phyloP scores from a whole-genome alignment of 306 rosid species.

The Quillaja saponaria region DNA sequence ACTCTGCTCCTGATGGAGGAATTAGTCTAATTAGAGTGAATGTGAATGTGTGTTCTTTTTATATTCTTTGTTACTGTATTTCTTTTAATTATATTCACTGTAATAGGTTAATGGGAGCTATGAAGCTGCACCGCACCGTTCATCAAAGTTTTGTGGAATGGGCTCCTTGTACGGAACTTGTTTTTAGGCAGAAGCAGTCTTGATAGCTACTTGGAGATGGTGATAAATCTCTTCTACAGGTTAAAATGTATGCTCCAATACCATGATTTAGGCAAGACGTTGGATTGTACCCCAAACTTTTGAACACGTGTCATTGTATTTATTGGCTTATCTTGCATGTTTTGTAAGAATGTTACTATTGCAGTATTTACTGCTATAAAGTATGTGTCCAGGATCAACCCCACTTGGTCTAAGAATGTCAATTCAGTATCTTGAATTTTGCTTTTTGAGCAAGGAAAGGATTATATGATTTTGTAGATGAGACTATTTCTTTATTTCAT shows the following conservation, averaged over 20 bases:
- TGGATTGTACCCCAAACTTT: conserved; percentile 31
- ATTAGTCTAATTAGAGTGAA: not conserved
- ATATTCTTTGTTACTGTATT: not conserved
- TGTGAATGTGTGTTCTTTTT: not conserved
- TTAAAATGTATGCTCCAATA: conserved; percentile 32
- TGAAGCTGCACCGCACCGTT: conserved; percentile 22
- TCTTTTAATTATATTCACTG: not conserved
- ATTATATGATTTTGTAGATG: not conserved
- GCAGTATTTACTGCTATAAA: not conserved
- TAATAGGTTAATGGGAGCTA: conserved; percentile 39
- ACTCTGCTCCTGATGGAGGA: not conserved
- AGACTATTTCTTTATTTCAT: not conserved
- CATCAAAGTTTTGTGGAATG: conserved; percentile 19
- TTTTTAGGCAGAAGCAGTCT: conserved; percentile 21
- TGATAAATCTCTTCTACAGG: conserved; percentile 13
- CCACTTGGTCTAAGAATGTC: conserved; percentile 1
- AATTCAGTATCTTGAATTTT: not conserved
- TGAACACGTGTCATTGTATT: not conserved
- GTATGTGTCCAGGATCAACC: conserved; percentile 26
- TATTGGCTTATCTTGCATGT: not conserved
- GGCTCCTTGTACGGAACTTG: conserved; percentile 22
- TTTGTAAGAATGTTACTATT: conserved; percentile 25
- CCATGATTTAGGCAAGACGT: conserved; percentile 31
- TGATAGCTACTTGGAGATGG: conserved; percentile 22
- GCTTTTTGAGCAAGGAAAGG: not conserved